Evolutionary conservation across 2,329 filamentous ascomycete species (phyloP), one percentile per base, ranked within the genome.

Genomic region (Pseudogymnoascus sp.): DNA sequence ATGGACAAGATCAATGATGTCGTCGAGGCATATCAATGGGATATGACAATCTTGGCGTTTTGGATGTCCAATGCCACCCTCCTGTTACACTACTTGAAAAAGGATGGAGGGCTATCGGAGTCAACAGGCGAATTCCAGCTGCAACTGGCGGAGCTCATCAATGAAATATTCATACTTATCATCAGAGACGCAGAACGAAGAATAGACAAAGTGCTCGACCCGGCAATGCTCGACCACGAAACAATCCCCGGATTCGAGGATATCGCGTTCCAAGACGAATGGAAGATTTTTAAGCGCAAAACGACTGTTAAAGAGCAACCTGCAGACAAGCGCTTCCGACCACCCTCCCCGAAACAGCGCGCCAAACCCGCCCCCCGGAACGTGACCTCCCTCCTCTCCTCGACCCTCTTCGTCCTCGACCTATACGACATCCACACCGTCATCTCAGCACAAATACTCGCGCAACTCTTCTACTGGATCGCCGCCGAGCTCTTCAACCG

Each of bases 381-480:
- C 73, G 92, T 99, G 65, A 97, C 92, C 1, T 97, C 94, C 0
- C 82, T 99, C 8, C 82, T 99, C 12, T 97, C 92, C 0, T 97
- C 94, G 2, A 97, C 94, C 0, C 81, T 99, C 12, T 99, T 99
- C 73, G 94, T 99, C 17, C 84, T 99, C 29, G 94, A 99, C 73
- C 82, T 99, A n/a, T 99, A 99, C 76, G 94, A 99, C 70, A 92
- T 99, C 21, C 94, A 99, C 76, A 97, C 94, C 0, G 92, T 99
- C 67, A 97, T 99, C 71, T 92, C 86, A 13, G 84, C 92, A 1
- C 94, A 99, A 72, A 91, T 97, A 63, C 79, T 97, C 27, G 90
- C 92, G 3, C 94, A 99, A 71, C 81, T 99, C 1, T 82, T 97
- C 48, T 99, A 97, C 77, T 99, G 94, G 94, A 82, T 99, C 13